Base-by-base conservation (phyloP, 805 yeast genomes). In the Suhomyces canberraensis region DNA sequence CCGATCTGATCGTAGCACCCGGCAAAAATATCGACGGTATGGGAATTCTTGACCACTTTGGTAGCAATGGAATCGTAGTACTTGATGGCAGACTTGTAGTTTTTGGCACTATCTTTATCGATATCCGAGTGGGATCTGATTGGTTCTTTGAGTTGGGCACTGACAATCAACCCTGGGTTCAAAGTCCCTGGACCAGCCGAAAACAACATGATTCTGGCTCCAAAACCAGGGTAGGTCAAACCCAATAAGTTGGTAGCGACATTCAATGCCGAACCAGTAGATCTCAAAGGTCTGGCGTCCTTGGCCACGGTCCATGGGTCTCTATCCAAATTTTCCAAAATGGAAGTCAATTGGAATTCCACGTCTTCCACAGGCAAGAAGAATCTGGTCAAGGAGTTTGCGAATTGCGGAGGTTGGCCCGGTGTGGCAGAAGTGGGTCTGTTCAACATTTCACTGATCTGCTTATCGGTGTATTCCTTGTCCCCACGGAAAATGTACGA, bases 1-100 rank as follows among this genome's bases (percentile, higher is more conserved):
- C 98, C 98, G 41, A 89, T 83, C 72, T 90, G 98, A 66, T 90
- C 98, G 60, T 87, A 88, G 67, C 96, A 86, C 44, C 97, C 96
- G 20, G 95, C 95, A 64, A 86, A 89, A 32, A 90, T 78, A 61
- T 90, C 96, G 41, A 90, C 80, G 19, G 91, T 78, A 54, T 87
- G 95, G 11, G 88, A 85, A 48, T 74, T 73, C 32, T 91, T 76
- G 25, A 86, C 86, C 2, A 60, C 61, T 47, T 81, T 82, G 29
- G 77, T 73, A 25, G 95, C 84, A 31, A 90, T 59, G 25, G 71
- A 66, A 44, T 84, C 90, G 61, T 89, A 90, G 55, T 79, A 89
- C 60, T 86, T 82, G 50, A 75, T 76, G 8, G 96, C 95, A 60
- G 85, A 86, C 54, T 85, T 83, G 67, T 80, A 86, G 59, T 89